Base-by-base conservation (phyloP, 345 rosid species). In the Eucalyptus regnans region DNA sequence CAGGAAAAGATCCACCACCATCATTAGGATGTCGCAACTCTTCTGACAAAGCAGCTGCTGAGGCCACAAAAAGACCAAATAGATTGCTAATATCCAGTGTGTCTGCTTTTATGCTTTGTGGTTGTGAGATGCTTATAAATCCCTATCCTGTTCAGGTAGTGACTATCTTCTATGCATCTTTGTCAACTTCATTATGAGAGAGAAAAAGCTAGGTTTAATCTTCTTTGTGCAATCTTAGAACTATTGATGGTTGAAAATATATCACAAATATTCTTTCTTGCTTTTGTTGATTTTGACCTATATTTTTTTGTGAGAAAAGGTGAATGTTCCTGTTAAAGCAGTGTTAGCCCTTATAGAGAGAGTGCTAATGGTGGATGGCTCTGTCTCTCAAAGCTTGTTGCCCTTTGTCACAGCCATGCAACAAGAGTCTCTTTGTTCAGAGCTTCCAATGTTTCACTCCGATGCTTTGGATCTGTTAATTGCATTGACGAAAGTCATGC, bases 311-410 rank as follows among this genome's bases (percentile, higher is more conserved):
- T 90, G 90, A 68, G 87, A n/a, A 89, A 88, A 97, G 99, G 94
- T 94, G 62, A 83, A 88, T 80, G 93, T 92, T 89, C 99, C 98
- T 60, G 50, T 97, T 90, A 92, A 92, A 87, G 90, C 96, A 50
- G 90, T 97, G 86, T 90, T 96, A 91, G 93, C 96, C 81, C 95
- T 97, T 90, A 92, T 96, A 91, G 96, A 98, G 90, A 95, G 99
- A 91, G 92, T 97, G 92, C 92, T 97, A 86, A 93, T 91, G 88
- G 95, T 97, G 88, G 95, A 98, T 86, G 99, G 99, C 88, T 95
- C 98, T 87, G 87, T 93, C 87, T 92, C 97, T 76, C 91, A 71
- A 80, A 88, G 92, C 88, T 91, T 87, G 90, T 90, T 93, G 49
- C 90, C 93, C 87, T 94, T 92, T 89, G 92, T 95, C 92, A 95